These are phyloP conservation scores for Mucor mucedo DNA, from an alignment of 371 early-diverging fungal genomes.

Conservation along the genomic window DNA sequence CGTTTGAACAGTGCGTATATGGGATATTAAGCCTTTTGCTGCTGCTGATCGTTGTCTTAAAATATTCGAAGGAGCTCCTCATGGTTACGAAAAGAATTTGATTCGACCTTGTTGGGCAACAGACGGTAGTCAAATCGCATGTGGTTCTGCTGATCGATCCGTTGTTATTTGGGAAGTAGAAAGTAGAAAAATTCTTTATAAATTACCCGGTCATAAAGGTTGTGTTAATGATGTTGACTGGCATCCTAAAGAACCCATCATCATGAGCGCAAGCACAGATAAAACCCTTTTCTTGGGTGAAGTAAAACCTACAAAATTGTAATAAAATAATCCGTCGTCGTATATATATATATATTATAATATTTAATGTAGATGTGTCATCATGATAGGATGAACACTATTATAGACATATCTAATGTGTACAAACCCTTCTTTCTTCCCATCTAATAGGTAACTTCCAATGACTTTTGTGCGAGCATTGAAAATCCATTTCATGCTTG, in stretches of 20 bases:
- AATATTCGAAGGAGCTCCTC: constrained; percentile 88
- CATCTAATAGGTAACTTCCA: no score
- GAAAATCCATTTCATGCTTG: no score
- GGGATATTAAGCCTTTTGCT: constrained; percentile 94
- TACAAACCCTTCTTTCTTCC: no score
- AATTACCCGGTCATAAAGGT: constrained; percentile 97
- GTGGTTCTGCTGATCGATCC: constrained; percentile 92
- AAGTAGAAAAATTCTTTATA: constrained; percentile 87
- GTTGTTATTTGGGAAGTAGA: constrained; percentile 94
- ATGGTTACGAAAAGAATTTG: constrained; percentile 93
- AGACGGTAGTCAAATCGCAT: constrained; percentile 89
- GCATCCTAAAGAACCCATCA: constrained; percentile 89
- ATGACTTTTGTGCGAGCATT: no score
- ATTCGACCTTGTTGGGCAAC: constrained; percentile 89
- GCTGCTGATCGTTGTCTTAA: constrained; percentile 67
- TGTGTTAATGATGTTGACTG: constrained; percentile 97
- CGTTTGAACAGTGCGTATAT: constrained; percentile 71
- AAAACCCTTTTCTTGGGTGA: constrained; percentile 89
- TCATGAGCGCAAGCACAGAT: constrained; percentile 87
- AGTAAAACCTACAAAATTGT: constrained; percentile 57
- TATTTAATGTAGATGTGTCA: no score
- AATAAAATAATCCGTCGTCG: constrained; percentile 1
- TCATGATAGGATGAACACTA: no score
- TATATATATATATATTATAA: no score
- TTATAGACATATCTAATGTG: no score